Evolutionary conservation across 2,329 filamentous ascomycete genomes (phyloP).

Genomic region (Stagonosporopsis cucurbitacearum): DNA sequence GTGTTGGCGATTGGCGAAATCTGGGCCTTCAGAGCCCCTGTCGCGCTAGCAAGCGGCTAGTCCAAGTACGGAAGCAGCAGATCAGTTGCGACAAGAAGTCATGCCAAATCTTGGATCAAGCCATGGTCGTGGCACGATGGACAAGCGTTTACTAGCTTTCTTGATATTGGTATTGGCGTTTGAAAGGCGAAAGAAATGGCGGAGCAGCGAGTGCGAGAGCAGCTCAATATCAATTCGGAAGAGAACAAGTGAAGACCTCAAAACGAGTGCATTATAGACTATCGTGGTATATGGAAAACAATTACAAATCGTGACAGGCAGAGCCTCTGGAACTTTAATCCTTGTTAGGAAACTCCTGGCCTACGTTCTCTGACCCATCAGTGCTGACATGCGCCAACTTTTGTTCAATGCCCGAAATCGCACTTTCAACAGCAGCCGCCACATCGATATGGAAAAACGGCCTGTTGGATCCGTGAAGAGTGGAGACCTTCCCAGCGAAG

Average conservation of each 20-base stretch:
- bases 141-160: background rate
- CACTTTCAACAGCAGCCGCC: constrained; percentile 85
- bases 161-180: background rate
- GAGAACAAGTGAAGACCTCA: background rate
- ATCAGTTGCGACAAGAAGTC: constrained; percentile 8
- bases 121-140: constrained; percentile 2
- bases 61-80: background rate
- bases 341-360: constrained; percentile 22
- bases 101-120: constrained; percentile 1
- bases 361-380: constrained; percentile 21
- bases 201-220: background rate
- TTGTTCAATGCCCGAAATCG: constrained; percentile 75
- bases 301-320: background rate
- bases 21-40: constrained; percentile 5
- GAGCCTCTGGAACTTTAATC: background rate
- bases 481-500: constrained; percentile 57
- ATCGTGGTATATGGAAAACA: constrained; percentile 2
- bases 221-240: background rate
- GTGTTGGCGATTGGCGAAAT: constrained; percentile 6
- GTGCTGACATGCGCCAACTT: constrained; percentile 30
- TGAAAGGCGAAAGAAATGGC: background rate
- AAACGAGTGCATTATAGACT: background rate
- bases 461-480: constrained; percentile 84
- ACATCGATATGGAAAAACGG: constrained; percentile 95
- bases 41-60: constrained; percentile 5